phyloP scores from a whole-genome alignment of 306 rosid species.

The Biancaea sappan region DNA sequence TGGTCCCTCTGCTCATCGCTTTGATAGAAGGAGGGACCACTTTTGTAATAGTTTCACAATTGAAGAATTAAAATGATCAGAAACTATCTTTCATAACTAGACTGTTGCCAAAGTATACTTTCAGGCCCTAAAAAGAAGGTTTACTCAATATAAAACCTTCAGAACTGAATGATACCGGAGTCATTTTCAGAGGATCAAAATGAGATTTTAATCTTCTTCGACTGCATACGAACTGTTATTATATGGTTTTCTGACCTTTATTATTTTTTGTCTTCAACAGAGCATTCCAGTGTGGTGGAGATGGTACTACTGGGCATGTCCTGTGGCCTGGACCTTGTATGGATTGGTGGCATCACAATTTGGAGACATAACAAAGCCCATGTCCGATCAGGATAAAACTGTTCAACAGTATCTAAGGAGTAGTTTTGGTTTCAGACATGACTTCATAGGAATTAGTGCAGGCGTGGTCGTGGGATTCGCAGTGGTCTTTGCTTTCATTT shows the following conservation, averaged over 20 bases:
- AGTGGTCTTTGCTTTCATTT: slow-evolving; percentile 39
- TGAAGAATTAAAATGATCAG: too few relatives aligned
- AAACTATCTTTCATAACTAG: too few relatives aligned
- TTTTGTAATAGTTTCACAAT: too few relatives aligned
- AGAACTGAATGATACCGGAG: background rate
- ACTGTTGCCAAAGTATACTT: too few relatives aligned
- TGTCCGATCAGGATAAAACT: slow-evolving; percentile 14
- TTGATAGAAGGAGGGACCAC: too few relatives aligned
- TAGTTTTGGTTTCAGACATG: slow-evolving; percentile 42
- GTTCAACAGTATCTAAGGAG: slow-evolving; percentile 29
- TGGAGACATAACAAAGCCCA: slow-evolving; percentile 26
- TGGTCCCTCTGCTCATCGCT: too few relatives aligned
- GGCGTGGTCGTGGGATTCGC: slow-evolving; percentile 13
- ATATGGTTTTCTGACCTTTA: background rate
- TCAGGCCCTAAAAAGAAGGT: too few relatives aligned
- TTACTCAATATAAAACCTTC: too few relatives aligned
- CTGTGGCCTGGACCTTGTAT: slow-evolving; percentile 59
- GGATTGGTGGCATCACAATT: slow-evolving; percentile 63
- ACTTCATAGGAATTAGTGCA: slow-evolving; percentile 35
- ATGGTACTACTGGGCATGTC: slow-evolving; percentile 69
- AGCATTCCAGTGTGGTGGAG: slow-evolving; percentile 74
- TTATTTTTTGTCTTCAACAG: background rate
- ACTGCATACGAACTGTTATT: background rate
- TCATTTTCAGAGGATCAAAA: background rate
- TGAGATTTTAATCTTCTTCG: background rate